Conservation (phyloP, 2,329 filamentous ascomycete genomes). For the Aspergillus aculeatus region DNA sequence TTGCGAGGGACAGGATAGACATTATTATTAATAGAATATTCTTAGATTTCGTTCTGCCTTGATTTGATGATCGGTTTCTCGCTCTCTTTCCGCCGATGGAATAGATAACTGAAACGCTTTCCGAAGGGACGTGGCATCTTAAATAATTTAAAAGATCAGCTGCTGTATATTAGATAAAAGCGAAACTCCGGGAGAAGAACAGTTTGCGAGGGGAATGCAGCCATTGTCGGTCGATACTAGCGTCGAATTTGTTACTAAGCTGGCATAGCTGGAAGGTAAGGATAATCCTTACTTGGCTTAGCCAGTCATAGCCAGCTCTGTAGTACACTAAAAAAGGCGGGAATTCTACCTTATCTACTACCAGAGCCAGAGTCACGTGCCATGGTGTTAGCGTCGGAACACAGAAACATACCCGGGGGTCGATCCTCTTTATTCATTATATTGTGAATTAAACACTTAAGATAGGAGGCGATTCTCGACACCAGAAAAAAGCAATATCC, state of each 20-base stretch:
- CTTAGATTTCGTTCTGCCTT: too few species aligned
- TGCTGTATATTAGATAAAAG: too few species aligned
- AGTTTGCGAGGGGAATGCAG: background rate
- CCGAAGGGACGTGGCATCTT: background rate
- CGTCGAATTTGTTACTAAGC: background rate
- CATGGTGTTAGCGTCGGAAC: background rate
- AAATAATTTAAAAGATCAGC: too few species aligned
- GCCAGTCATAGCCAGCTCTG: background rate
- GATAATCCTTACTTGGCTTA: background rate
- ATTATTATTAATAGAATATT: too few species aligned
- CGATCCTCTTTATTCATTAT: too few species aligned
- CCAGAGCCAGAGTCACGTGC: background rate
- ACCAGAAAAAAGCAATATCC: too few species aligned
- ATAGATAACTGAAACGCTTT: too few species aligned
- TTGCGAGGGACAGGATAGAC: fast-evolving
- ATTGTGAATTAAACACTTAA: too few species aligned
- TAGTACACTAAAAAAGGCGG: background rate
- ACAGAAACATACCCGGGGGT: background rate
- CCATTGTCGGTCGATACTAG: background rate
- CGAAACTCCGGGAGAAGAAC: background rate
- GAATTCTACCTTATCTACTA: background rate
- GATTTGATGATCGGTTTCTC: too few species aligned
- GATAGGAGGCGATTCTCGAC: too few species aligned
- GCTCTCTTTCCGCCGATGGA: too few species aligned
- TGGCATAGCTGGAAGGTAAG: background rate